phyloP scores from a whole-genome alignment of 176 grass and related monocot species.

The Rhipidocladum racemiflorum region DNA sequence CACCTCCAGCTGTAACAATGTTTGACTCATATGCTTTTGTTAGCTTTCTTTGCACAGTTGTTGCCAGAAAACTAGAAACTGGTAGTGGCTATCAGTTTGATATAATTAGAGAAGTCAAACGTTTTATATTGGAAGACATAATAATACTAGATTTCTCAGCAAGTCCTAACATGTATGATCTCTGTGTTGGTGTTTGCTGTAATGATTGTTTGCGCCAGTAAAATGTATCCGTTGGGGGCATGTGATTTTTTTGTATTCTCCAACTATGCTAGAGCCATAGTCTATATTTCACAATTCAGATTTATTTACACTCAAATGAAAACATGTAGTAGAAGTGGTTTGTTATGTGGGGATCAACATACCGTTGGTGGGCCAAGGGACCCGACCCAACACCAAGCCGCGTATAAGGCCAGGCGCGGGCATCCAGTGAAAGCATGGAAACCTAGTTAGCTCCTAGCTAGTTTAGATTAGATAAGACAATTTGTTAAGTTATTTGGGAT shows the following conservation, averaged over 20 bases:
- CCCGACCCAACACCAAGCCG: no score
- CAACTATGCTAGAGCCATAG: not conserved
- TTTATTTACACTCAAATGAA: slow-evolving; percentile 16
- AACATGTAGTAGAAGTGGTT: not conserved
- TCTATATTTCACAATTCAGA: not conserved
- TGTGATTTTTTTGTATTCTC: not conserved
- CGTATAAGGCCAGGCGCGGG: no score
- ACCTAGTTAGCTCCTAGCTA: no score
- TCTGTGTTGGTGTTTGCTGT: not conserved
- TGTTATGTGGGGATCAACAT: no score
- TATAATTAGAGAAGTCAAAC: not conserved
- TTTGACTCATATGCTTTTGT: not conserved
- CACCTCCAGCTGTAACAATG: not conserved
- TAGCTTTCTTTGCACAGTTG: not conserved
- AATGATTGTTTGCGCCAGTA: not conserved
- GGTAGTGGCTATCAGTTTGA: not conserved
- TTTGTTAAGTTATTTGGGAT: no score
- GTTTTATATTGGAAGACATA: not conserved
- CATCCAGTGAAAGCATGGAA: no score
- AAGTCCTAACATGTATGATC: not conserved
- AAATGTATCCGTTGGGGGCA: not conserved
- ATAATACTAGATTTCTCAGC: not conserved
- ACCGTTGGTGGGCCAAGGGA: no score
- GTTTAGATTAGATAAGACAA: no score
- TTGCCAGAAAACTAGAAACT: slow-evolving; percentile 6